Base-by-base conservation (phyloP, 176 grass and related monocot species). In the Paspalum notatum region DNA sequence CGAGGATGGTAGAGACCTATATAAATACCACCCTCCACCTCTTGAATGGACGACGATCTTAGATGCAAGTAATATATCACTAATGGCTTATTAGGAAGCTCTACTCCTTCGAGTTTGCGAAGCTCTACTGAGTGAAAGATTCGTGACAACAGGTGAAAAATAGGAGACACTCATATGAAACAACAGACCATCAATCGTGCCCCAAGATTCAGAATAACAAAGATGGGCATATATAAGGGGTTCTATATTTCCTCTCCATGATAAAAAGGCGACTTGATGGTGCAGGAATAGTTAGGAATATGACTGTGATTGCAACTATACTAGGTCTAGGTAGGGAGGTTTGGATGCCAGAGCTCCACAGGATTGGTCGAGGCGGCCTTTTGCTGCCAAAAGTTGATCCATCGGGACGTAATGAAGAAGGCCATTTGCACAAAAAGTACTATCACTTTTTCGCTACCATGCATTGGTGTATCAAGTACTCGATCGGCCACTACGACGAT, bases 351-450 rank as follows among this genome's bases (percentile, higher is more conserved):
- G 17, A 53, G 66, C 69, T 88, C 37, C n/a, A n/a, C 20, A 62
- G 44, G 60, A 68, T 69, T 75, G 32, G 75, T 39, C 75, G 9
- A 44, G 9, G 50, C 0, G 24, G 20, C 27, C 12, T 60, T 61
- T 75, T 71, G 63, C 24, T 63, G 39, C 15, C 39, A 87, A 77
- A 76, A 46, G 79, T 68, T 44, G 37, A 39, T 57, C 50, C 84
- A 66, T 79, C 55, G 48, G n/a, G 7, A 46, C 43, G 66, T 66
- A 86, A 74, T 73, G 57, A 54, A 12, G n/a, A 87, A 12, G 16
- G 38, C 78, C 54, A 71, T 55, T 71, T 82, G 79, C 85, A 77
- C 32, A 20, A 62, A 70, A 86, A 42, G 53, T 46, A 38, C 25
- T 41, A 18, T 7, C 8, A 24, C 67, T 50, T 74, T 83, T 84